Conservation (phyloP, 2,329 filamentous ascomycete genomes). For the Mycogone perniciosa region DNA sequence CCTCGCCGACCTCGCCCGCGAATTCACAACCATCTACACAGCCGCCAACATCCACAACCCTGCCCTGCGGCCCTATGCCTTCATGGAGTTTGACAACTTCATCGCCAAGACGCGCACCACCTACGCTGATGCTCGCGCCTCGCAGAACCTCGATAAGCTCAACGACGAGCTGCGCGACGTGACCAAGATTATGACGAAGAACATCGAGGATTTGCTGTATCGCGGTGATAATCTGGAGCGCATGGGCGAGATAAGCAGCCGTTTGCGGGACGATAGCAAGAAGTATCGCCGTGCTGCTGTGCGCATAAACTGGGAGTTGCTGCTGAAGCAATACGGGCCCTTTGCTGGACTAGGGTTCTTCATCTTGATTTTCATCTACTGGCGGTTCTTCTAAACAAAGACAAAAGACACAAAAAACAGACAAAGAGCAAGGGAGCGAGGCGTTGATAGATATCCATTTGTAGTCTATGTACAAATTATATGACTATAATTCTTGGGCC, state of each 20-base stretch:
- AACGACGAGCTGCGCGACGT: conserved; percentile 97
- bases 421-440: conserved; percentile 8
- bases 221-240: conserved; percentile 88
- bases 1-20: conserved; percentile 81
- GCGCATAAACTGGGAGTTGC: conserved; percentile 94
- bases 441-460: conserved; percentile 13
- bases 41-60: conserved; percentile 65
- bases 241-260: conserved; percentile 90
- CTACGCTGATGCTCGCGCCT: conserved; percentile 86
- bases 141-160: conserved; percentile 87
- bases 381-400: conserved; percentile 74
- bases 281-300: conserved; percentile 93
- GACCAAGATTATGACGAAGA: conserved; percentile 99
- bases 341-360: conserved; percentile 76
- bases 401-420: background rate
- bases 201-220: conserved; percentile 96
- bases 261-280: conserved; percentile 84
- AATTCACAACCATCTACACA: conserved; percentile 85
- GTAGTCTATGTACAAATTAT: conserved; percentile 19
- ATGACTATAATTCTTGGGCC: conserved; percentile 14
- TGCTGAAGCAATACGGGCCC: conserved; percentile 94
- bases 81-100: conserved; percentile 97
- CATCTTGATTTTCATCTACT: conserved; percentile 81
- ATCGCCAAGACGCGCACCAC: conserved; percentile 88
- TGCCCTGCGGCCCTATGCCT: conserved; percentile 81